These are phyloP conservation scores for Cyberlindnera petersonii DNA, from an alignment of 805 yeast genomes.

Conservation along the genomic window DNA sequence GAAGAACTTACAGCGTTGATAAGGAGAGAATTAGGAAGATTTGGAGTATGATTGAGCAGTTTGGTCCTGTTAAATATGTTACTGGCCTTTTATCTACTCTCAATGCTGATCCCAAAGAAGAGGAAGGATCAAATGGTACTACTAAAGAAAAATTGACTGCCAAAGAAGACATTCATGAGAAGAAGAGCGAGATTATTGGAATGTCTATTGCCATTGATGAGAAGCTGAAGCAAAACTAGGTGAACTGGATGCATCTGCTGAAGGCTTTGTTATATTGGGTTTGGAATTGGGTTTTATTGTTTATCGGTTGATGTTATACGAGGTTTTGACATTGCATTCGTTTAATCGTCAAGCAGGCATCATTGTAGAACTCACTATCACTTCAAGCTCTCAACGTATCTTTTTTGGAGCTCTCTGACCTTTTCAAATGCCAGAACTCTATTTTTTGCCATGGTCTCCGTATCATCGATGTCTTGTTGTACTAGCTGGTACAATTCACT, in stretches of 20 bases:
- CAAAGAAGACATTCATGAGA: not conserved
- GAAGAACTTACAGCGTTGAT: conserved; percentile 5
- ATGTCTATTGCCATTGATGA: conserved; percentile 3
- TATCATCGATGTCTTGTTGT: conserved; percentile 4
- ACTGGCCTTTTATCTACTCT: not conserved
- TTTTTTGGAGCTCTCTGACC: conserved; percentile 2
- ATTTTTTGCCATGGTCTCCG: not conserved
- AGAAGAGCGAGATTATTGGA: not conserved
- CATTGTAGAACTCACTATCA: not conserved
- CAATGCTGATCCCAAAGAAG: not conserved
- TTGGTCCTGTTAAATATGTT: conserved; percentile 13
- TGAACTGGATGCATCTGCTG: not conserved
- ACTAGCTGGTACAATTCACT: conserved; percentile 5
- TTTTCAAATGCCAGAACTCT: not conserved
- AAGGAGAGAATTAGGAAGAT: conserved; percentile 10
- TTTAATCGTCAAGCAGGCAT: no score
- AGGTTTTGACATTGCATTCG: not conserved
- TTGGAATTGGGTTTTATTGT: not conserved
- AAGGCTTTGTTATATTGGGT: not conserved
- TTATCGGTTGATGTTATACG: not conserved
- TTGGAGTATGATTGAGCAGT: conserved; percentile 15
- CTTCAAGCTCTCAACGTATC: not conserved
- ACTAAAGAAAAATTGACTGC: not conserved
- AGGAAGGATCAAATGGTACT: not conserved
- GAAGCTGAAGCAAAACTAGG: conserved; percentile 6